Evolutionary conservation across 2,329 filamentous ascomycete species (phyloP).

Genomic region (Cladobotryum protrusum): DNA sequence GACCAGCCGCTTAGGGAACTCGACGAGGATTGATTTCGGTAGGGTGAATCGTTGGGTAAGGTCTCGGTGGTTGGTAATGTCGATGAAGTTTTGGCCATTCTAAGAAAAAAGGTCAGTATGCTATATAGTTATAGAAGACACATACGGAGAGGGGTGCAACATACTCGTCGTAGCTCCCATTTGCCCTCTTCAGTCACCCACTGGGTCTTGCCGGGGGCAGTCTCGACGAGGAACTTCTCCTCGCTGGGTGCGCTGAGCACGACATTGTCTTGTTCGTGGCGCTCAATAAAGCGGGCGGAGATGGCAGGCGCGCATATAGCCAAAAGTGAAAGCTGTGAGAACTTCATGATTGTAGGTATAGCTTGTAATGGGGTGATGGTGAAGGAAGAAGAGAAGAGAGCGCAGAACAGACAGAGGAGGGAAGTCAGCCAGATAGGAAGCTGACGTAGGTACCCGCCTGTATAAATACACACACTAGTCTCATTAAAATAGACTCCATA

Average conservation of each 20-base stretch:
- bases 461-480: background rate
- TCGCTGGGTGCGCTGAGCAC: constrained; percentile 38
- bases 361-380: background rate
- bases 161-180: constrained; percentile 79
- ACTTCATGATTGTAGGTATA: constrained; percentile 39
- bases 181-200: constrained; percentile 95
- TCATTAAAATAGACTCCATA: background rate
- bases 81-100: constrained; percentile 86
- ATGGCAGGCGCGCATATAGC: constrained; percentile 49
- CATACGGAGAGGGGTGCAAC: constrained; percentile 20
- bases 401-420: background rate
- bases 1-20: constrained; percentile 62
- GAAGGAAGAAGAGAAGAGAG: background rate
- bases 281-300: constrained; percentile 51
- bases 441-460: background rate
- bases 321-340: constrained; percentile 46
- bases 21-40: constrained; percentile 27
- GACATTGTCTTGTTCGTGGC: constrained; percentile 44
- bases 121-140: background rate
- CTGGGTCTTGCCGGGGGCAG: constrained; percentile 72
- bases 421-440: background rate
- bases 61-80: constrained; percentile 73
- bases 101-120: constrained; percentile 28
- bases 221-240: constrained; percentile 65
- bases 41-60: constrained; percentile 39